Percentiles rank a stretch among this genome's conserved stretches.
Evolutionary conservation across 345 rosid genomes (phyloP).

Genomic region (Pistacia integerrima): DNA sequence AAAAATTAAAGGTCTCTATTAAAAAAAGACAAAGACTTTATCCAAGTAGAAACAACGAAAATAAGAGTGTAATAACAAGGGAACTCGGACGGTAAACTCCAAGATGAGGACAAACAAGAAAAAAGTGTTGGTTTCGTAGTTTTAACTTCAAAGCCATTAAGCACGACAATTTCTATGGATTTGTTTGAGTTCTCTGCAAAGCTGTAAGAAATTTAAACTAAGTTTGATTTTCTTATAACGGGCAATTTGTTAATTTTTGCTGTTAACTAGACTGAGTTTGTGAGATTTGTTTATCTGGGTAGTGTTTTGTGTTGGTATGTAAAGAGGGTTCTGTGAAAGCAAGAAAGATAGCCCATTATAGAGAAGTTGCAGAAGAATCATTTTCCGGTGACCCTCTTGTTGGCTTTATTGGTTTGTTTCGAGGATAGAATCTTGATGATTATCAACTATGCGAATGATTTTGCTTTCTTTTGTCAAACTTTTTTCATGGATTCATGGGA

Average conservation of each 20-base stretch:
- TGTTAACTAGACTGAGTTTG: not conserved
- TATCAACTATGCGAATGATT: constrained; percentile 4
- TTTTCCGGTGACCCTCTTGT: constrained; percentile 13
- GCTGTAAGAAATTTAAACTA: not conserved
- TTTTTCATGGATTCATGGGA: constrained; percentile 13
- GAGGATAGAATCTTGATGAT: constrained; percentile 22
- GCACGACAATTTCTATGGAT: not conserved
- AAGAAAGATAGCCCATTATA: constrained; percentile 3
- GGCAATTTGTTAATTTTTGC: constrained; percentile 5
- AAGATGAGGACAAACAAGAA: not conserved
- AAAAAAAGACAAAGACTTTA: not conserved
- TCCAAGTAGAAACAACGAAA: not conserved
- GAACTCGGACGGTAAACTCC: not conserved
- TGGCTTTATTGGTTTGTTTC: constrained; percentile 15
- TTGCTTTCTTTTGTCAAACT: not conserved
- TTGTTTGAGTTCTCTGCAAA: not conserved
- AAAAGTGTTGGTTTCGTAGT: not conserved
- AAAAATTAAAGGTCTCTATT: no score
- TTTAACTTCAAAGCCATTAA: not conserved
- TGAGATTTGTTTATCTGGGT: constrained; percentile 8
- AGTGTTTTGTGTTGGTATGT: not conserved
- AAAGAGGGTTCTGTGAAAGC: not conserved
- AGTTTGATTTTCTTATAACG: not conserved
- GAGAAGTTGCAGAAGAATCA: constrained; percentile 19
- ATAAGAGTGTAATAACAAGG: not conserved